These are phyloP conservation scores for Myxozyma udenii DNA, from an alignment of 805 yeast genomes.

Conservation along the genomic window DNA sequence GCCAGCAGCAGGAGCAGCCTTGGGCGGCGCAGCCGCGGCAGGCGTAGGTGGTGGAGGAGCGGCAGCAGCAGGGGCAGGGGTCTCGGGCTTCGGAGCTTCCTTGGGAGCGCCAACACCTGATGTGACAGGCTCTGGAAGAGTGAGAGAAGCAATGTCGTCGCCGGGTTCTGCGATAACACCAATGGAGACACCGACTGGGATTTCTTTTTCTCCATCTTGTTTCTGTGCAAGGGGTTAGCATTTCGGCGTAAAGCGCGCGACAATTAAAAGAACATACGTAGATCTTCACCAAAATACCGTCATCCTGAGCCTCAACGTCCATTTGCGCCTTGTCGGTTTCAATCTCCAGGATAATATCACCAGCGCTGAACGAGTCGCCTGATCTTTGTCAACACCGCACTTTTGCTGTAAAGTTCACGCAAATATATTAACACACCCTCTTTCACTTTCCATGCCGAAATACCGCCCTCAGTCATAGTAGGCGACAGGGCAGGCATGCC, in stretches of 20 bases:
- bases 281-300: constrained; percentile 83
- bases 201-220: constrained; percentile 70
- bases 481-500: constrained; percentile 99
- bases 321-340: constrained; percentile 97
- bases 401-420: not conserved
- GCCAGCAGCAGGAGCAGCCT: constrained; percentile 11
- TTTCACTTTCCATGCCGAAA: constrained; percentile 83
- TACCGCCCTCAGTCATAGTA: constrained; percentile 94
- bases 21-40: constrained; percentile 5
- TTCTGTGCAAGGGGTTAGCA: constrained; percentile 6
- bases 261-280: constrained; percentile 37
- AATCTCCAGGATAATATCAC: constrained; percentile 94
- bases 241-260: not conserved
- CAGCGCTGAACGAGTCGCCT: constrained; percentile 68
- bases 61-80: constrained; percentile 7
- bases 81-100: not conserved
- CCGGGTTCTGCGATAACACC: constrained; percentile 85
- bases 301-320: constrained; percentile 97
- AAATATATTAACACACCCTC: constrained; percentile 45
- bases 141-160: constrained; percentile 69
- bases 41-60: constrained; percentile 13
- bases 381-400: constrained; percentile 14
- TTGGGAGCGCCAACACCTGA: constrained; percentile 25
- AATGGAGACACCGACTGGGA: constrained; percentile 85
- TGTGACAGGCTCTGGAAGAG: constrained; percentile 49